Evolutionary conservation across 2,329 filamentous ascomycete species (phyloP).

Genomic region (Orbilia oligospora): DNA sequence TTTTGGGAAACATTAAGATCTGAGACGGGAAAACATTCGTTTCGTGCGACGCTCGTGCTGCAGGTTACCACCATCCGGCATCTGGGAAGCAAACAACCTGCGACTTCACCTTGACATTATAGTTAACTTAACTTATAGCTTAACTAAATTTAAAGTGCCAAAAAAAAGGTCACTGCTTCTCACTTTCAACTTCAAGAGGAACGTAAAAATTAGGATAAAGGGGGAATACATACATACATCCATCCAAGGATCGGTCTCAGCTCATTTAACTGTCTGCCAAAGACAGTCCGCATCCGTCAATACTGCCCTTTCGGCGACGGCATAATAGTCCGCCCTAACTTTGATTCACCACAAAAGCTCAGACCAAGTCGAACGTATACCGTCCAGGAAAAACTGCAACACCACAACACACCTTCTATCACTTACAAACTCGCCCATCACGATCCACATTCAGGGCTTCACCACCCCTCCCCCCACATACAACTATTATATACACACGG

Average conservation of each 20-base stretch:
- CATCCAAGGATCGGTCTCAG: neutral
- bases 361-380: too few relatives aligned
- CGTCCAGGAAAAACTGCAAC: constrained; percentile 44
- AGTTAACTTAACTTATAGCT: neutral
- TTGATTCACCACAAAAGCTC: too few relatives aligned
- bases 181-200: neutral
- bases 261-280: neutral
- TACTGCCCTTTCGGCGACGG: constrained; percentile 35
- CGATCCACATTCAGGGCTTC: neutral
- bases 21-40: neutral
- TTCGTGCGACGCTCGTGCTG: constrained; percentile 8
- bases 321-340: too few relatives aligned
- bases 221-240: neutral
- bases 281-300: constrained; percentile 8
- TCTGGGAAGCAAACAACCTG: constrained; percentile 3
- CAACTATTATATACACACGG: neutral
- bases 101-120: neutral
- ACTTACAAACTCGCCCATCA: neutral
- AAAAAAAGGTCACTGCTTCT: neutral
- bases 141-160: neutral
- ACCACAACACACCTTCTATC: constrained; percentile 40
- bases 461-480: neutral
- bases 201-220: neutral
- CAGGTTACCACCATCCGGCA: neutral
- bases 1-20: neutral